These are phyloP conservation scores for Viola odorata DNA, from an alignment of 345 rosid genomes.

Conservation along the genomic window DNA sequence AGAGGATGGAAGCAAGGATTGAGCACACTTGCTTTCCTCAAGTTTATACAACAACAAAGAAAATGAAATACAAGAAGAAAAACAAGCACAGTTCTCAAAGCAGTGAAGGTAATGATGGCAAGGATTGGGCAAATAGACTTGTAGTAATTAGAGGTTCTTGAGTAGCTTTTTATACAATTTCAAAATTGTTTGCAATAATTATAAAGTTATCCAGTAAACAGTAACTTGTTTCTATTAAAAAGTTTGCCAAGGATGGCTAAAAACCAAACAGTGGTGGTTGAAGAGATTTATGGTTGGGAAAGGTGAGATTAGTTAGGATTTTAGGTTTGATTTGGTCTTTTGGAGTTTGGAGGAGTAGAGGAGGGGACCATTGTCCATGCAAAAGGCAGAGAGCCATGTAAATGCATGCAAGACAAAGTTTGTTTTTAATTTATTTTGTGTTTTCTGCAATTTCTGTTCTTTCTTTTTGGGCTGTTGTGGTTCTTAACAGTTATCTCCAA, in stretches of 20 bases:
- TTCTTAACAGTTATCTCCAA: not conserved
- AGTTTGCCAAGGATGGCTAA: constrained; percentile 5
- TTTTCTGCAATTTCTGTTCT: constrained; percentile 25
- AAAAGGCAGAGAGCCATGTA: constrained; percentile 21
- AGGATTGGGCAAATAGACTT: constrained; percentile 18
- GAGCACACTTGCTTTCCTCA: not conserved
- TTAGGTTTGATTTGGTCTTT: constrained; percentile 15
- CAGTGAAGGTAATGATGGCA: constrained; percentile 26
- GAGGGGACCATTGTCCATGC: constrained; percentile 32
- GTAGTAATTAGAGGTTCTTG: not conserved
- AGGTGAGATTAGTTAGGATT: constrained; percentile 7
- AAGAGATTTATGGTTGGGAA: constrained; percentile 17
- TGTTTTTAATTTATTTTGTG: constrained; percentile 9
- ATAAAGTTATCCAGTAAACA: not conserved
- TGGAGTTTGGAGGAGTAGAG: not conserved
- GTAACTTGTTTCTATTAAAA: not conserved
- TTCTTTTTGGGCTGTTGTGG: constrained; percentile 14
- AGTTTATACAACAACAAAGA: constrained; percentile 26
- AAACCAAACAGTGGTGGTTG: constrained; percentile 27
- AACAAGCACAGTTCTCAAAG: constrained; percentile 45
- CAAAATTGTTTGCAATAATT: not conserved
- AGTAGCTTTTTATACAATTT: not conserved
- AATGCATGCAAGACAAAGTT: constrained; percentile 33
- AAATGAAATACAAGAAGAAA: constrained; percentile 15
- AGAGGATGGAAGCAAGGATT: constrained; percentile 4